Evolutionary conservation across 495 filamentous ascomycete genomes (phyloP).

Genomic region (Aspergillus sclerotiicarbonarius): DNA sequence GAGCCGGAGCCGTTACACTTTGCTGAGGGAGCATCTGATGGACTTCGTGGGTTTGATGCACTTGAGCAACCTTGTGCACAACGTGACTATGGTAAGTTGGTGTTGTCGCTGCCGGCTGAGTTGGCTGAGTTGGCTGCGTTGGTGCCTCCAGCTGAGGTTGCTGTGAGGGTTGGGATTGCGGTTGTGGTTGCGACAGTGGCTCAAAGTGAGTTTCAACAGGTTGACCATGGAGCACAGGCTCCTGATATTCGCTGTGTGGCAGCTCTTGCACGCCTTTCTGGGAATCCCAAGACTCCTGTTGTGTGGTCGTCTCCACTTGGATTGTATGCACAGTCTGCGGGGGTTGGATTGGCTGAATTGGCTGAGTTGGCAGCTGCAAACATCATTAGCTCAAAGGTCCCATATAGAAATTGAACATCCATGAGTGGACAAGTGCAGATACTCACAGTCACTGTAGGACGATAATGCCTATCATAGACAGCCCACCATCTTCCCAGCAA

Average conservation of each 20-base stretch:
- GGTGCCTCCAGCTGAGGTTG: neutral
- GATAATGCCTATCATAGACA: slow-evolving; percentile 83
- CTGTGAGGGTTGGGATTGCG: neutral
- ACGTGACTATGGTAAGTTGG: neutral
- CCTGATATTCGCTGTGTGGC: neutral
- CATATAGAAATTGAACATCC: neutral
- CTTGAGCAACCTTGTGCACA: neutral
- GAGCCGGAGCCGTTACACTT: neutral
- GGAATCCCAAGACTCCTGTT: neutral
- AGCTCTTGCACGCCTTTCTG: neutral
- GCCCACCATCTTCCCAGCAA: slow-evolving; percentile 86
- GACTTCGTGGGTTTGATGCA: neutral
- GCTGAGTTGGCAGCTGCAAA: slow-evolving; percentile 15
- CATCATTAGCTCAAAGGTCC: slow-evolving; percentile 16
- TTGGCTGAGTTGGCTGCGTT: no score
- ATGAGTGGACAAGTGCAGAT: neutral
- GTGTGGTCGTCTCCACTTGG: neutral
- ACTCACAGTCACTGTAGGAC: slow-evolving; percentile 33
- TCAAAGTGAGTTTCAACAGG: neutral
- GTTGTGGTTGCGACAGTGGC: neutral
- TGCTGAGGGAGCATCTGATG: neutral
- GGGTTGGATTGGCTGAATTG: neutral
- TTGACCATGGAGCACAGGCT: neutral
- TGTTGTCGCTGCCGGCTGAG: neutral
- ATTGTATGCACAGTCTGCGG: neutral